Evolutionary conservation across 805 yeast species (phyloP), one percentile per base, ranked within the genome.

Genomic region (Ogataea wickerhamii): DNA sequence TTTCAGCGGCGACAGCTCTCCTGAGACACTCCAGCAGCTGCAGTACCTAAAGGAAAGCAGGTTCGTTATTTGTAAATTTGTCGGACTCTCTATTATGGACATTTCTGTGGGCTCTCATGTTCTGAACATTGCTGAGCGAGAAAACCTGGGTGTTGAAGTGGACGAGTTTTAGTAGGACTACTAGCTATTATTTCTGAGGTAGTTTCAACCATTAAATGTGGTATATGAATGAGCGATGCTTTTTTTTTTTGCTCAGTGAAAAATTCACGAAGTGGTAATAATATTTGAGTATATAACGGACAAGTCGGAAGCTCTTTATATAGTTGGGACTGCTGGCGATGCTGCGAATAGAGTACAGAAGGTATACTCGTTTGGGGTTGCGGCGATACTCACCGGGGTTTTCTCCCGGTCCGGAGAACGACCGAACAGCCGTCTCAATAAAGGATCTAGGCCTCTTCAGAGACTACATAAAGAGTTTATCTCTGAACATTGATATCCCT

Each of bases 1-100:
- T 34, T 61, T 53, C 22, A 23, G 34, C 2, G 39, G 39, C 2
- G 41, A 45, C 3, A 17, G 18, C 4, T 28, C 44, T n/a, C 28
- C 32, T 2, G 28, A 27, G 2, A 44, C 35, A 12, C 26, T 28
- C 4, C 19, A 28, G 6, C 51, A 47, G 8, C 23, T 49, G 5
- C 44, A 43, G 5, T 47, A 49, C 18, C 38, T 52, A 36, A 30
- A 44, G 7, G 41, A 48, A 8, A 44, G 50, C 27, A 59, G 64
- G 14, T 49, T 78, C 18, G 67, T 72, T 1, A 53, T 79, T 2
- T 69, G 64, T 36, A 80, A 80, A 51, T 56, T 79, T 16, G 86
- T 79, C 5, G 86, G 87, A 0, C 57, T 79, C 27, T 73, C 82
- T 36, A 71, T 78, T 19, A 80, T 80, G 85, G 86, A 80, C 51